Percentiles rank a stretch among this genome's conserved stretches.
Evolutionary conservation across 2,329 filamentous ascomycete genomes (phyloP).

Genomic region (Ophiosphaerella korrae): DNA sequence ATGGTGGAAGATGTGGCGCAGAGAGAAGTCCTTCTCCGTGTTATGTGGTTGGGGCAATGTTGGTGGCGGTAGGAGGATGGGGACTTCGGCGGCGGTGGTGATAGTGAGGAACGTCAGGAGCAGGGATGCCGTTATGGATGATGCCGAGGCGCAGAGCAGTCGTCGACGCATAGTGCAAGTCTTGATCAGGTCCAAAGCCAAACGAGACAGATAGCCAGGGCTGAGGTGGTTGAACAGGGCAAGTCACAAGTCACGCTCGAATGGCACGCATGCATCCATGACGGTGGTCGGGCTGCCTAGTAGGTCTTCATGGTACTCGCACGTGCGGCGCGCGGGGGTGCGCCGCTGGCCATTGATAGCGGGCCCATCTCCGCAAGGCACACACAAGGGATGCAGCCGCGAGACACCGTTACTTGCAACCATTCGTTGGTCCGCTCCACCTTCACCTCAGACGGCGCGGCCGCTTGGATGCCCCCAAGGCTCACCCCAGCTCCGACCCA

Average conservation of each 20-base stretch:
- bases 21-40: slow-evolving; percentile 44
- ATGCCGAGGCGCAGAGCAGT: slow-evolving; percentile 56
- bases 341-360: slow-evolving; percentile 6
- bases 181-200: neutral
- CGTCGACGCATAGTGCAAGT: slow-evolving; percentile 31
- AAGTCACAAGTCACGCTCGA: neutral
- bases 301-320: slow-evolving; percentile 8
- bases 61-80: slow-evolving; percentile 31
- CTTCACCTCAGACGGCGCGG: neutral
- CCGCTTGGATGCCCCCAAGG: slow-evolving; percentile 4
- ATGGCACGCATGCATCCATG: slow-evolving; percentile 8
- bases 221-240: neutral
- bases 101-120: slow-evolving; percentile 71
- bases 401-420: neutral
- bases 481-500: slow-evolving; percentile 17
- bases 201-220: neutral
- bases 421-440: neutral
- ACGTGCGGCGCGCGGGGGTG: slow-evolving; percentile 16
- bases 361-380: neutral
- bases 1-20: slow-evolving; percentile 93
- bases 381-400: neutral
- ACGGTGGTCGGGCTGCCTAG: slow-evolving; percentile 12
- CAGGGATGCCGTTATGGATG: slow-evolving; percentile 66
- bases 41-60: slow-evolving; percentile 25
- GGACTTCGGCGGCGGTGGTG: slow-evolving; percentile 48